These are phyloP conservation scores for Ustanciosporium gigantosporum DNA, from an alignment of 1,284 basidiomycete species.

Conservation along the genomic window DNA sequence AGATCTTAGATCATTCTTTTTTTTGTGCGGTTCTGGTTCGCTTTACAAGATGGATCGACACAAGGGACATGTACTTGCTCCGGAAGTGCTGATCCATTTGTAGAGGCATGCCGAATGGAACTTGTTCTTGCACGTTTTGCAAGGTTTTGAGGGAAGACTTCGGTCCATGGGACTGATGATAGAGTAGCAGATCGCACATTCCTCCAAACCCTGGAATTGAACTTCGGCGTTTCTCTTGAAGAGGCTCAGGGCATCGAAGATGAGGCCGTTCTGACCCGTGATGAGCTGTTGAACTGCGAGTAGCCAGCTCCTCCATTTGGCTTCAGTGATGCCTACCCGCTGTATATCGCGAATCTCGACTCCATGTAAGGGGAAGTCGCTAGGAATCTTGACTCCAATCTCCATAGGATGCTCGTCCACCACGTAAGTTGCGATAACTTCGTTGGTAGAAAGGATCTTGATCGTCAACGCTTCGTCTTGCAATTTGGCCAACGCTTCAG, in stretches of 20 bases:
- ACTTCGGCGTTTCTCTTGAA: slow-evolving; percentile 90
- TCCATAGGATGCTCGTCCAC: slow-evolving; percentile 95
- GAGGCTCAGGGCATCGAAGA: slow-evolving; percentile 85
- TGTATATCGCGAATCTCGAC: slow-evolving; percentile 86
- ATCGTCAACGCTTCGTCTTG: slow-evolving; percentile 80
- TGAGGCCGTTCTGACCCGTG: slow-evolving; percentile 80
- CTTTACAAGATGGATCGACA: slow-evolving; percentile 70
- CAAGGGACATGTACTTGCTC: slow-evolving; percentile 86
- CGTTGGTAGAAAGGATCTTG: slow-evolving; percentile 68
- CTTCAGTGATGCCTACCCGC: slow-evolving; percentile 79
- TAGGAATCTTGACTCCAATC: slow-evolving; percentile 81
- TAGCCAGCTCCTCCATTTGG: slow-evolving; percentile 90
- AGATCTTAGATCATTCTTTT: too few relatives aligned
- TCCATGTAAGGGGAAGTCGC: slow-evolving; percentile 85
- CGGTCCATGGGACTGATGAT: slow-evolving; percentile 91
- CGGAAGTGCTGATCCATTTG: slow-evolving; percentile 85
- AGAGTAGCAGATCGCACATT: slow-evolving; percentile 66
- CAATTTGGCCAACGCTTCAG: slow-evolving; percentile 70
- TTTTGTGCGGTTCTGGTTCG: too few relatives aligned
- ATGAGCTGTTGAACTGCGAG: slow-evolving; percentile 89
- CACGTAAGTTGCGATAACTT: slow-evolving; percentile 69
- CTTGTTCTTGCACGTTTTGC: slow-evolving; percentile 88
- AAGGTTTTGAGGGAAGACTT: slow-evolving; percentile 85
- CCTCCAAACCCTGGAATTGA: slow-evolving; percentile 58
- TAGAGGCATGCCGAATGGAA: slow-evolving; percentile 70